These are phyloP conservation scores for Fusarium ramigenum DNA, from an alignment of 2,329 filamentous ascomycete species.

Conservation along the genomic window DNA sequence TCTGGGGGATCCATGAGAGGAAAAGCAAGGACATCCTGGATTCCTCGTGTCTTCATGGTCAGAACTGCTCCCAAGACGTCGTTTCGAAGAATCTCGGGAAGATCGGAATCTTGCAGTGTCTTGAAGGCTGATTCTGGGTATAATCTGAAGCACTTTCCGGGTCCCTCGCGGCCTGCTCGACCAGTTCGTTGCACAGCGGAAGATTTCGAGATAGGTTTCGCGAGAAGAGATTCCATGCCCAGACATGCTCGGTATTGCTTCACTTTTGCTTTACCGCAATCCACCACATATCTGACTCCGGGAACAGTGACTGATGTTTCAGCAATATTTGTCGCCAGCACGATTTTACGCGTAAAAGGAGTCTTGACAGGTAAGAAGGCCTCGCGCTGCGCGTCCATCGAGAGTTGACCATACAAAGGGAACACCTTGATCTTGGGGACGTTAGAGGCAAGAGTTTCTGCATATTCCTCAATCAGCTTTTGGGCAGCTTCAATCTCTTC, in stretches of 20 bases:
- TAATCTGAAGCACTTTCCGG: constrained; percentile 88
- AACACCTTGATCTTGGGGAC: constrained; percentile 77
- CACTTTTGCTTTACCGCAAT: constrained; percentile 92
- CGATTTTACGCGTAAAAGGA: constrained; percentile 83
- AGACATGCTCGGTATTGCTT: constrained; percentile 88
- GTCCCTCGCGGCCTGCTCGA: constrained; percentile 90
- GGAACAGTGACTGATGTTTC: constrained; percentile 97
- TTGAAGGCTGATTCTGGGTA: constrained; percentile 85
- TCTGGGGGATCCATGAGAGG: constrained; percentile 86
- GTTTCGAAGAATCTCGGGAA: constrained; percentile 89
- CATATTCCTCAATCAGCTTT: constrained; percentile 82
- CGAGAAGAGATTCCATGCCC: constrained; percentile 88
- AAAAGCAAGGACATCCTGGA: constrained; percentile 83
- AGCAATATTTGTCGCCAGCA: constrained; percentile 96
- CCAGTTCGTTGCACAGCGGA: constrained; percentile 92
- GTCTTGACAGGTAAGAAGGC: constrained; percentile 82
- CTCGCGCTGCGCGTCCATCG: constrained; percentile 84
- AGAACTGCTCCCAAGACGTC: constrained; percentile 87
- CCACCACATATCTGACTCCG: constrained; percentile 89
- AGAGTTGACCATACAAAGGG: constrained; percentile 89
- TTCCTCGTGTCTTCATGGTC: constrained; percentile 91
- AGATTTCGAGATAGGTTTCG: constrained; percentile 91
- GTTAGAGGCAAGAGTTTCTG: constrained; percentile 75
- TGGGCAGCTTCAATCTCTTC: constrained; percentile 90
- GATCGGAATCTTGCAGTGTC: constrained; percentile 74